Evolutionary conservation across 108 stramenopile genomes (phyloP).

Genomic region (Cyclotella baltica): DNA sequence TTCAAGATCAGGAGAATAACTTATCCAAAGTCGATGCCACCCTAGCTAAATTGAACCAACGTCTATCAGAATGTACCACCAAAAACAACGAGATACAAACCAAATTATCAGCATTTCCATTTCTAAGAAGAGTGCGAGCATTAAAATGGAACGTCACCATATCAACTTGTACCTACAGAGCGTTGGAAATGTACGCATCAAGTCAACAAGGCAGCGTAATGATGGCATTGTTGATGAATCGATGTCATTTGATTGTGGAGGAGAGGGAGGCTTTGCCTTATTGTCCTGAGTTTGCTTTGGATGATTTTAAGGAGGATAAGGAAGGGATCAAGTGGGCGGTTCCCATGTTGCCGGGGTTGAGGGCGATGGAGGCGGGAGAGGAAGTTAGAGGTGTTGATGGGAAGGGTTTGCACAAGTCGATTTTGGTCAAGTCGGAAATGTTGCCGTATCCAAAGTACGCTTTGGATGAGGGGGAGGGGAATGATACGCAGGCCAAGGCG

Average conservation of each 20-base stretch:
- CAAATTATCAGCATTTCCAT: constrained; percentile 73
- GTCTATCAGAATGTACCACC: constrained; percentile 61
- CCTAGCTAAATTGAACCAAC: constrained; percentile 46
- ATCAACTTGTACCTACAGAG: constrained; percentile 64
- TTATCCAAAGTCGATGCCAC: constrained; percentile 30
- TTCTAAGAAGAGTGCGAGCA: constrained; percentile 83
- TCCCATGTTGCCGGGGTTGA: constrained; percentile 56
- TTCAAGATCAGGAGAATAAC: constrained; percentile 15
- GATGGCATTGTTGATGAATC: constrained; percentile 81
- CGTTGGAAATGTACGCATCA: constrained; percentile 66
- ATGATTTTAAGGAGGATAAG: constrained; percentile 49
- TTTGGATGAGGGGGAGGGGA: constrained; percentile 65
- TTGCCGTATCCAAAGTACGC: constrained; percentile 82
- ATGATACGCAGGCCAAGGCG: constrained; percentile 50
- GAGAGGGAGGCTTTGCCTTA: constrained; percentile 83
- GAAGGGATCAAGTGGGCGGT: constrained; percentile 75
- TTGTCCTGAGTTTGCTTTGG: constrained; percentile 74
- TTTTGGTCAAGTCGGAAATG: constrained; percentile 44
- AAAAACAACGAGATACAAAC: constrained; percentile 53
- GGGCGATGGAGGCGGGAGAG: constrained; percentile 54
- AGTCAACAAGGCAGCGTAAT: constrained; percentile 73
- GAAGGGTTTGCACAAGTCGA: constrained; percentile 37
- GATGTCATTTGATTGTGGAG: constrained; percentile 88
- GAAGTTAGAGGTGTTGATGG: constrained; percentile 38
- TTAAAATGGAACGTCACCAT: constrained; percentile 86